A percentile compares a stretch with the other conserved stretches of the same genome.
phyloP scores from a whole-genome alignment of 2,329 filamentous ascomycete genomes.

The Claviceps purpurea region DNA sequence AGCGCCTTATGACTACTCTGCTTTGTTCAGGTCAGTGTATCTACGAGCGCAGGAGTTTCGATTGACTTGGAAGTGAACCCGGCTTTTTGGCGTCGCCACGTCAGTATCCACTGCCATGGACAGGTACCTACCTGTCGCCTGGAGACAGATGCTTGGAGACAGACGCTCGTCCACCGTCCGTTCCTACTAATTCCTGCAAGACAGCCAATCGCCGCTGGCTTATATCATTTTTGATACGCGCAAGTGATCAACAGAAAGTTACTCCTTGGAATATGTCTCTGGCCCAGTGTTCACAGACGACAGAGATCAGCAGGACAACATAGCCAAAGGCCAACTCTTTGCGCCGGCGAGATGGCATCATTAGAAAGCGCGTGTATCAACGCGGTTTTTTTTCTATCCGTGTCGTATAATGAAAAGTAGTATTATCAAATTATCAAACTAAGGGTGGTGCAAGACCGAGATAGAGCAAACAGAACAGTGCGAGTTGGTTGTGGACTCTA shows the following conservation, averaged over 20 bases:
- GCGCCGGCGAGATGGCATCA: not conserved
- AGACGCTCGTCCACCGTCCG: conserved; percentile 3
- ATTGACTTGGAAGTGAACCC: conserved; percentile 6
- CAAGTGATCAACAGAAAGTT: conserved; percentile 8
- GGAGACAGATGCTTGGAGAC: too few relatives aligned
- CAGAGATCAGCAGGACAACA: conserved; percentile 7
- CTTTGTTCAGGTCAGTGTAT: not conserved
- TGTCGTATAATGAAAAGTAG: too few relatives aligned
- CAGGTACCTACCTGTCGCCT: too few relatives aligned
- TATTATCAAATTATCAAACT: too few relatives aligned
- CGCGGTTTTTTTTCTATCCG: too few relatives aligned
- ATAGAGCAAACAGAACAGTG: too few relatives aligned
- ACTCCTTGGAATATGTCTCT: conserved; percentile 6
- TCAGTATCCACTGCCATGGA: conserved; percentile 7
- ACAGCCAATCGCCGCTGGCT: conserved; percentile 4
- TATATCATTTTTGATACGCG: conserved; percentile 4
- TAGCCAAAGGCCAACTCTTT: conserved; percentile 7
- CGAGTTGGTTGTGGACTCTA: too few relatives aligned
- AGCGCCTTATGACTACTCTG: not conserved
- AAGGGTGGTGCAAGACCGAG: too few relatives aligned
- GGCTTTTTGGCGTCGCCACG: not conserved
- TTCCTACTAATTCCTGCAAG: conserved; percentile 7
- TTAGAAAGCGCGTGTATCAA: not conserved
- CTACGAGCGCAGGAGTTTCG: not conserved
- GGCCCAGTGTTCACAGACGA: conserved; percentile 8